A percentile compares a stretch with the other conserved stretches of the same genome.
Evolutionary conservation across 2,329 filamentous ascomycete genomes (phyloP).

Genomic region (Myriosclerotinia duriaeana): DNA sequence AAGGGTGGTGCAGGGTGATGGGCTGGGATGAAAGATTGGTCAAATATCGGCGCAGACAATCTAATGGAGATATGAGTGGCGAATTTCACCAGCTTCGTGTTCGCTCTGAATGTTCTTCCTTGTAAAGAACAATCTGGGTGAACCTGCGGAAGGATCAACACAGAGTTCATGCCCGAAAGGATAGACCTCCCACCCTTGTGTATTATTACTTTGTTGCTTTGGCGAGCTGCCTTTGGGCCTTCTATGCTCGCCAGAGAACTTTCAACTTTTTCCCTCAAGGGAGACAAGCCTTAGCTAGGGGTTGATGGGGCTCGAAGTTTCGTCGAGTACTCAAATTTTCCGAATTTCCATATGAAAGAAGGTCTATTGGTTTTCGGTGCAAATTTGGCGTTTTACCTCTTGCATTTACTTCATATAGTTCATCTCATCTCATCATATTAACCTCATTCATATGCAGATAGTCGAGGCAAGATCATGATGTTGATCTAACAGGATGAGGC

Average conservation of each 20-base stretch:
- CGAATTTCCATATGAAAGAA: not conserved
- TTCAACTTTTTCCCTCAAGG: too few species aligned
- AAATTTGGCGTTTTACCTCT: not conserved
- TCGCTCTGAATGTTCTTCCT: not conserved
- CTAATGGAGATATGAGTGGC: not conserved
- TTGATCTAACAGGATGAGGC: not conserved
- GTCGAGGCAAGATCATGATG: not conserved
- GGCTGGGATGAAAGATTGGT: not conserved
- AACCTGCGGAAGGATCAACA: too few species aligned
- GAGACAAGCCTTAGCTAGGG: not conserved
- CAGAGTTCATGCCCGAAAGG: too few species aligned
- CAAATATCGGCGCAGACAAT: not conserved
- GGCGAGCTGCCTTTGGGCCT: too few species aligned
- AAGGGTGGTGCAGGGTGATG: constrained; percentile 28
- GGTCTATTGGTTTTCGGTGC: not conserved
- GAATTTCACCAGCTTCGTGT: not conserved
- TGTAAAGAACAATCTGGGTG: not conserved
- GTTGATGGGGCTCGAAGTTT: not conserved
- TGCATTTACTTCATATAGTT: not conserved
- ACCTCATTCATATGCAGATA: too few species aligned
- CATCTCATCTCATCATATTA: not conserved
- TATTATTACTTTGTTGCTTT: too few species aligned
- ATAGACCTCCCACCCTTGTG: too few species aligned
- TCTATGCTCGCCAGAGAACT: too few species aligned
- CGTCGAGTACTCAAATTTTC: not conserved